Conservation (phyloP, 192 early-diverging fungal genomes). For the Geranomyces michiganensis region DNA sequence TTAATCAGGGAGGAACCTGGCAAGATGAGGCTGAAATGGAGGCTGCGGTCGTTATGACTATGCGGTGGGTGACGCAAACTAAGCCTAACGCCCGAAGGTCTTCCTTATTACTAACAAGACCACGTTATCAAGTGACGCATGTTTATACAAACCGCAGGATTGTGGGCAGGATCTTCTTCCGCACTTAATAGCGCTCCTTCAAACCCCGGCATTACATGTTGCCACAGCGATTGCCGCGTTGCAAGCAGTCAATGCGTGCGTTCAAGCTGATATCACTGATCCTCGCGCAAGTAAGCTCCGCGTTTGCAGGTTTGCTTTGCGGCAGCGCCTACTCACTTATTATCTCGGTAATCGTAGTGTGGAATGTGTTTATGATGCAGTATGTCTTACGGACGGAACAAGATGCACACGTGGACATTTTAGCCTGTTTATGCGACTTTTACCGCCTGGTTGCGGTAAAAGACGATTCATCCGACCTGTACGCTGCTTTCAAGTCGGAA, state of each 20-base stretch:
- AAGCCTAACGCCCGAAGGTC: neutral
- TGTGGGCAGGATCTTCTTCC: slow-evolving; percentile 33
- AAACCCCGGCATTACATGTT: slow-evolving; percentile 15
- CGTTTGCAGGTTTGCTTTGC: too few species aligned
- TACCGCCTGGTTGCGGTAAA: slow-evolving; percentile 26
- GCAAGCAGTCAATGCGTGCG: slow-evolving; percentile 24
- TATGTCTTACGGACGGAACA: neutral
- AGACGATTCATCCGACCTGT: slow-evolving; percentile 27
- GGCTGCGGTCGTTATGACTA: neutral
- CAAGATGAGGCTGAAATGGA: slow-evolving; percentile 30
- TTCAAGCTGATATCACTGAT: slow-evolving; percentile 30
- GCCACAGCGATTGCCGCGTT: slow-evolving; percentile 6
- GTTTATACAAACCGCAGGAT: slow-evolving; percentile 7
- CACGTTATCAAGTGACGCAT: slow-evolving; percentile 5
- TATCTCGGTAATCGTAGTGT: too few species aligned
- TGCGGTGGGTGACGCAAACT: neutral
- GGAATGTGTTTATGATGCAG: slow-evolving; percentile 36
- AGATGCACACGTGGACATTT: neutral
- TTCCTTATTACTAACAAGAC: neutral
- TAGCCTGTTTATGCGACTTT: slow-evolving; percentile 23
- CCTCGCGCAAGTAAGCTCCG: slow-evolving; percentile 31
- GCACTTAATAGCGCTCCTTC: slow-evolving; percentile 12
- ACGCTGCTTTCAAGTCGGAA: slow-evolving; percentile 28
- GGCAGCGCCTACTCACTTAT: too few species aligned
- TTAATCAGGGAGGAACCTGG: slow-evolving; percentile 4